phyloP scores from a whole-genome alignment of 805 yeast species.

The Candida ficus region DNA sequence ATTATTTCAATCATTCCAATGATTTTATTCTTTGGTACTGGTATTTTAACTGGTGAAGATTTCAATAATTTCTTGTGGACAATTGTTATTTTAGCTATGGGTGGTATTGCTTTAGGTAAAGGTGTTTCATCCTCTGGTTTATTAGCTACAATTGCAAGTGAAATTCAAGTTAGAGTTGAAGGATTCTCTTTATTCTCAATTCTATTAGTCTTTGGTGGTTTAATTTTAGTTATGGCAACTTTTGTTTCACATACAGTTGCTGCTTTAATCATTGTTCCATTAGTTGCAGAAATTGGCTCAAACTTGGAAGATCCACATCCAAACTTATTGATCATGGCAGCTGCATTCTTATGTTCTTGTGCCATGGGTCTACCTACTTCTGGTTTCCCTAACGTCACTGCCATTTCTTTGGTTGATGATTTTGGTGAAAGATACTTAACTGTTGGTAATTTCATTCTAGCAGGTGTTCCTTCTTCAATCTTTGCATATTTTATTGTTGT shows the following conservation, averaged over 20 bases:
- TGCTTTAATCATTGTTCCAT: conserved; percentile 86
- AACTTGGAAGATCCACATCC: conserved; percentile 76
- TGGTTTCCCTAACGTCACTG: conserved; percentile 97
- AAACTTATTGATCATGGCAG: conserved; percentile 62
- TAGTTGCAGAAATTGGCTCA: conserved; percentile 86
- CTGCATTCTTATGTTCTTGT: conserved; percentile 72
- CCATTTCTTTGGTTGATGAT: conserved; percentile 90
- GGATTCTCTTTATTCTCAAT: conserved; percentile 69
- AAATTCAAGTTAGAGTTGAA: conserved; percentile 61
- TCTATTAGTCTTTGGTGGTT: conserved; percentile 71
- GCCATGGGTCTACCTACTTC: conserved; percentile 98
- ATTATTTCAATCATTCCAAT: conserved; percentile 86
- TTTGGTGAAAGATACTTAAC: conserved; percentile 86
- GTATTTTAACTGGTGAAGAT: conserved; percentile 80
- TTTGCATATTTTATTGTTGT: conserved; percentile 68
- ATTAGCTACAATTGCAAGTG: conserved; percentile 67
- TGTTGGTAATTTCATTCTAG: conserved; percentile 77
- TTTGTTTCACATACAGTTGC: conserved; percentile 97
- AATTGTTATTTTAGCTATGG: conserved; percentile 94
- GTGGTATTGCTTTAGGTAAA: conserved; percentile 93
- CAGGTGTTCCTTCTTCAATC: conserved; percentile 87
- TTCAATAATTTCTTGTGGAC: conserved; percentile 97
- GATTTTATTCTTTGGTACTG: conserved; percentile 89
- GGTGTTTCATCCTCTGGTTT: conserved; percentile 92
- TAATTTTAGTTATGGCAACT: conserved; percentile 82